Evolutionary conservation across 257 asterid genomes (phyloP).

Genomic region (Solanum appendiculatum): DNA sequence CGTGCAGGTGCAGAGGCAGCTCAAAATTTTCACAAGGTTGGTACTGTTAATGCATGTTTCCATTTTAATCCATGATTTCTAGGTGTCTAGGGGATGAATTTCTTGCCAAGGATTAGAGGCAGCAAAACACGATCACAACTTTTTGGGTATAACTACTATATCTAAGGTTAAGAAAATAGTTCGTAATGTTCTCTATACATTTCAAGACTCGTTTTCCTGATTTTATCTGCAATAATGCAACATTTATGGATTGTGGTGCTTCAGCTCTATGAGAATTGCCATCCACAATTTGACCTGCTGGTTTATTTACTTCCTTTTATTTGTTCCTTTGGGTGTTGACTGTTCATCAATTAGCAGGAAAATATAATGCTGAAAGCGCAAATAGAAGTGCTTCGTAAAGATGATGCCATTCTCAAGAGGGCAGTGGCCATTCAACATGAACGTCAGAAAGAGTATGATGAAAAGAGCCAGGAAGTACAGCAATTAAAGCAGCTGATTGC

Average conservation of each 20-base stretch:
- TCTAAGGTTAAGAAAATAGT: neutral
- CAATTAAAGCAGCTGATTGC: constrained; percentile 59
- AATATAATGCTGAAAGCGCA: constrained; percentile 58
- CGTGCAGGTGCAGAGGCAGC: constrained; percentile 35
- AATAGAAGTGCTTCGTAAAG: constrained; percentile 39
- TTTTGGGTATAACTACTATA: neutral
- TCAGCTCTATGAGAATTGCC: neutral
- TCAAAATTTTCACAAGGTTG: constrained; percentile 52
- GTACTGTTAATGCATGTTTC: neutral
- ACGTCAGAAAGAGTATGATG: constrained; percentile 72
- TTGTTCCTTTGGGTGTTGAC: neutral
- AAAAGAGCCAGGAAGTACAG: constrained; percentile 50
- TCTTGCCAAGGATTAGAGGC: neutral
- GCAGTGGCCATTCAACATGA: constrained; percentile 78
- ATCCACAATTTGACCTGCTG: neutral
- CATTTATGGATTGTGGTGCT: neutral
- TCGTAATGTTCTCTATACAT: neutral
- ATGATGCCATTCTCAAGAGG: constrained; percentile 66
- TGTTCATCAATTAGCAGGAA: constrained; percentile 32
- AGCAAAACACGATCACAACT: neutral
- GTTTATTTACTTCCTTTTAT: neutral
- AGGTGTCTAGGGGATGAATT: neutral
- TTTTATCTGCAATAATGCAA: neutral
- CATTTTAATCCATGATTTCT: neutral
- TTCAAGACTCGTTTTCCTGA: neutral